Percentiles rank a stretch among this genome's conserved stretches.
These are phyloP conservation scores for Rhodamnia rubescens DNA, from an alignment of 345 rosid genomes.

Conservation along the genomic window DNA sequence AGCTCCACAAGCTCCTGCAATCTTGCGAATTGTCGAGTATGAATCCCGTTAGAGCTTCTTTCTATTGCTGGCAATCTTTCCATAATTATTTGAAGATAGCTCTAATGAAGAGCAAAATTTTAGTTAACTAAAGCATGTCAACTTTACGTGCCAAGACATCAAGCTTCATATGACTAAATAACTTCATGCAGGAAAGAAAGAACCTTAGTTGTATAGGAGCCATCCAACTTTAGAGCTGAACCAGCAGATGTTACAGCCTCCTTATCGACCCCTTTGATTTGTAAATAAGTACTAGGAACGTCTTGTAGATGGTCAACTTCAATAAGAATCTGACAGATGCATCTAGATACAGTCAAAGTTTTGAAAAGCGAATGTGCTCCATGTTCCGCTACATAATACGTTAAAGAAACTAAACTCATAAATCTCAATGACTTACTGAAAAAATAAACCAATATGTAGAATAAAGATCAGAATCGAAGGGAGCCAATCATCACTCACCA, in stretches of 20 bases:
- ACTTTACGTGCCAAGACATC: background rate
- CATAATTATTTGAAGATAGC: constrained; percentile 87
- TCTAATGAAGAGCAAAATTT: constrained; percentile 19
- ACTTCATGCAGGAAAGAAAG: background rate
- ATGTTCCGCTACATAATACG: background rate
- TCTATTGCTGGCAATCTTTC: constrained; percentile 65
- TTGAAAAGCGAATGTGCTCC: background rate
- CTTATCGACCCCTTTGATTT: constrained; percentile 92
- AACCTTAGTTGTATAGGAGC: constrained; percentile 97
- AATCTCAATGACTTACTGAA: background rate
- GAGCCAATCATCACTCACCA: background rate
- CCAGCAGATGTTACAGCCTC: constrained; percentile 95
- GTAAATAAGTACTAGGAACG: constrained; percentile 65
- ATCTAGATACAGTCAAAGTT: background rate
- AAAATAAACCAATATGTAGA: background rate
- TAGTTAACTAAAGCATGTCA: background rate
- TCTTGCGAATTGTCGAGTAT: constrained; percentile 66
- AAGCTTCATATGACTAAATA: background rate
- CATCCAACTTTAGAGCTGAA: constrained; percentile 72
- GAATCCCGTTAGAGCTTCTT: constrained; percentile 71
- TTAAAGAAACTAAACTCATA: background rate
- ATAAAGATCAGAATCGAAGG: background rate
- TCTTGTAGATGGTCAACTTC: constrained; percentile 97
- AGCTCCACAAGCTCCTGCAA: constrained; percentile 85
- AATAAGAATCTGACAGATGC: constrained; percentile 32